phyloP scores from a whole-genome alignment of 352 stramenopile species.

The Pythium rhizo-oryzae region DNA sequence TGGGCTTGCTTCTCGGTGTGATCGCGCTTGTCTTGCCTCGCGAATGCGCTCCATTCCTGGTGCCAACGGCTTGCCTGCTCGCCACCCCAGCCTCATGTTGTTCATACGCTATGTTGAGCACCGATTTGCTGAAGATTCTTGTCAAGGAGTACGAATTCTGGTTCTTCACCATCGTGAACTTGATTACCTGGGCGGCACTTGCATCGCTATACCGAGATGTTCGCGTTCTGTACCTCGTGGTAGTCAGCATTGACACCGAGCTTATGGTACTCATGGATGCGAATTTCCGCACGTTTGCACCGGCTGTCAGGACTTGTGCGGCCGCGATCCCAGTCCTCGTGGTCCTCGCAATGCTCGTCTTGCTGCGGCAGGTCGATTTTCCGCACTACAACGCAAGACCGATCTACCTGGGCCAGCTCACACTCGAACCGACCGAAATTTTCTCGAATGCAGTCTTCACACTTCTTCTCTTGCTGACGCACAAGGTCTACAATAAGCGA shows the following conservation, averaged over 20 bases:
- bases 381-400: not conserved
- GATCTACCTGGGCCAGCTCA: not conserved
- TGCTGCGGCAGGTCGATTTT: conserved; percentile 7
- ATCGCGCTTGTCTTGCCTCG: conserved; percentile 5
- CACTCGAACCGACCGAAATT: conserved; percentile 16
- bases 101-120: conserved; percentile 33
- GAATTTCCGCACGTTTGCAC: conserved; percentile 30
- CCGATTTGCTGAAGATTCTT: conserved; percentile 36
- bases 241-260: not conserved
- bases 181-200: conserved; percentile 30
- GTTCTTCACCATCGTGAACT: conserved; percentile 43
- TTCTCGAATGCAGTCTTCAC: conserved; percentile 25
- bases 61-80: conserved; percentile 7
- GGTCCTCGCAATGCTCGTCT: not conserved
- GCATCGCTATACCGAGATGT: conserved; percentile 30
- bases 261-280: conserved; percentile 22
- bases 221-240: conserved; percentile 28
- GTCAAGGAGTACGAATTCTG: conserved; percentile 42
- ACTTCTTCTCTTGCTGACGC: conserved; percentile 22
- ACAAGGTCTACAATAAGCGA: conserved; percentile 25
- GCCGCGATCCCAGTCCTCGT: conserved; percentile 14
- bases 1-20: conserved; percentile 17
- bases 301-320: conserved; percentile 12
- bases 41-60: conserved; percentile 3
- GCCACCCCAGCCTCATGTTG: conserved; percentile 19